Conservation (phyloP, 495 filamentous ascomycete genomes). For the Melanomma pulvis-pyrius region DNA sequence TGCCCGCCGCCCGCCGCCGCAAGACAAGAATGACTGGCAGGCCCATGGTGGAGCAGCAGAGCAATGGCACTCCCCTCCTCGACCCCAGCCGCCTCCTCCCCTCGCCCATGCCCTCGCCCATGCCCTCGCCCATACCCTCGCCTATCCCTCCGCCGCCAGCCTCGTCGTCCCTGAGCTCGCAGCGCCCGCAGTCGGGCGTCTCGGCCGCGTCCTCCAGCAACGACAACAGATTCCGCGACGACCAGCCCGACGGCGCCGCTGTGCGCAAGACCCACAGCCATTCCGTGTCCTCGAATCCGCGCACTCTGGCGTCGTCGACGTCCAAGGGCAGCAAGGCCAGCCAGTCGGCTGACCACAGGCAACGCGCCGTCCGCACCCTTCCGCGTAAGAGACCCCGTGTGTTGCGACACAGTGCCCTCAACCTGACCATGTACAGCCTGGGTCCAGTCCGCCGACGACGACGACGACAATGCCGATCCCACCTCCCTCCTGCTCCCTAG, state of each 20-base stretch:
- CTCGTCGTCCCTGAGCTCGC: constrained; percentile 14
- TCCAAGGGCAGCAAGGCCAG: constrained; percentile 21
- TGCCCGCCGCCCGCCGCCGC: background rate
- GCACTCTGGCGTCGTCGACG: constrained; percentile 33
- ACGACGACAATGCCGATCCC: constrained; percentile 38
- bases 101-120: constrained; percentile 3
- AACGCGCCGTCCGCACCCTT: constrained; percentile 44
- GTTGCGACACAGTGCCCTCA: background rate
- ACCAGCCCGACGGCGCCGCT: constrained; percentile 20
- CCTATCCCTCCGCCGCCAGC: constrained; percentile 13
- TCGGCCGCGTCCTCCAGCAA: constrained; percentile 32
- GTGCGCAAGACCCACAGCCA: constrained; percentile 22
- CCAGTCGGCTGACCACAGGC: constrained; percentile 31
- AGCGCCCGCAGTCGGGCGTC: constrained; percentile 27
- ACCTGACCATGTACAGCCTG: constrained; percentile 28
- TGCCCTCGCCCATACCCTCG: constrained; percentile 16
- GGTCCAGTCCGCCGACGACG: constrained; percentile 39
- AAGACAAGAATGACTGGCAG: constrained; percentile 22
- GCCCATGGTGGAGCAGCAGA: constrained; percentile 29
- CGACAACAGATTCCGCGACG: constrained; percentile 31
- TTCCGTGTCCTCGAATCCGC: constrained; percentile 39
- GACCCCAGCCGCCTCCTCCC: background rate
- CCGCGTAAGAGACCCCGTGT: constrained; percentile 39
- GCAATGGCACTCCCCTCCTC: constrained; percentile 23
- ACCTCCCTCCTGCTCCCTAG: constrained; percentile 30